Conservation (phyloP, 805 yeast species). For the Candida suzukii region DNA sequence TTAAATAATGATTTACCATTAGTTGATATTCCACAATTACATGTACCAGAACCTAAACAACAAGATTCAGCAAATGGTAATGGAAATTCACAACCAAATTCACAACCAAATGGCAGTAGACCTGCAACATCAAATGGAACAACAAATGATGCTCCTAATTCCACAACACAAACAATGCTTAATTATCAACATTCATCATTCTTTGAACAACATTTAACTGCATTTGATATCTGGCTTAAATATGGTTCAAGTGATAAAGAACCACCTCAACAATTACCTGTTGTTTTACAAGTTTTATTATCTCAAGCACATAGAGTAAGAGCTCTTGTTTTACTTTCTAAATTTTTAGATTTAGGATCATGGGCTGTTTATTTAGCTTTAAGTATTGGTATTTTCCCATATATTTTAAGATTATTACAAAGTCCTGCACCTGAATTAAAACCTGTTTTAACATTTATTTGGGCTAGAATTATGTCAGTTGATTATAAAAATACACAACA, state of each 20-base stretch:
- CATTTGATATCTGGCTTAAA: constrained; percentile 93
- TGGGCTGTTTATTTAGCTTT: constrained; percentile 94
- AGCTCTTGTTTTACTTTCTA: constrained; percentile 75
- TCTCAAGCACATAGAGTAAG: constrained; percentile 92
- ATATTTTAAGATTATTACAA: constrained; percentile 81
- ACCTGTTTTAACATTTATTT: constrained; percentile 89
- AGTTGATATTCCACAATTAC: constrained; percentile 24
- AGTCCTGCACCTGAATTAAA: constrained; percentile 93
- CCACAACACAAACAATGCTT: constrained; percentile 13
- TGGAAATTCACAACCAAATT: too few species aligned
- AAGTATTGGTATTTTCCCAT: constrained; percentile 94
- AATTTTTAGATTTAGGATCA: constrained; percentile 90
- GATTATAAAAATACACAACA: constrained; percentile 87
- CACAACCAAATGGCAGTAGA: not conserved
- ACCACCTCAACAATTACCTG: constrained; percentile 94
- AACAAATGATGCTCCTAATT: constrained; percentile 1
- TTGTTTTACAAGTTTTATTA: constrained; percentile 82
- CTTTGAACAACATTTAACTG: constrained; percentile 93
- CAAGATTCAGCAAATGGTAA: not conserved
- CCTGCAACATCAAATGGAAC: constrained; percentile 1
- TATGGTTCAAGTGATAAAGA: constrained; percentile 78
- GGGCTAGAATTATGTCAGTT: constrained; percentile 97
- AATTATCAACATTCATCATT: constrained; percentile 87
- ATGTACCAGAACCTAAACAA: constrained; percentile 12
- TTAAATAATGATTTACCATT: constrained; percentile 11